phyloP scores from a whole-genome alignment of 257 asterid genomes.

The Solanum rostratum region DNA sequence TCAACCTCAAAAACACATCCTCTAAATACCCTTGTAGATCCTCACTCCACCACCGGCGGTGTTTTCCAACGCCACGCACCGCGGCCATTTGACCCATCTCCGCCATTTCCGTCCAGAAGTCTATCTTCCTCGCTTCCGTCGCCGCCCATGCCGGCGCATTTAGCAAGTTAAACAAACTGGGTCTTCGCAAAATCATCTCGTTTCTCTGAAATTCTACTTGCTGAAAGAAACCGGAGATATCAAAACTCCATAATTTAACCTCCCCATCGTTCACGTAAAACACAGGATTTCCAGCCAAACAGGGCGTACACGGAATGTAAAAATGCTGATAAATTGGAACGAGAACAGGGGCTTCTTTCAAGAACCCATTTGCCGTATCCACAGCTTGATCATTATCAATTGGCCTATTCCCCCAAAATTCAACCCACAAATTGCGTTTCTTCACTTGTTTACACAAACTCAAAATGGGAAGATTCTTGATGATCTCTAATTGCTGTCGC shows the following conservation, averaged over 20 bases:
- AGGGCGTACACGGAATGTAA: conserved; percentile 57
- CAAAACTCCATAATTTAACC: conserved; percentile 58
- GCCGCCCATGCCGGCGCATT: conserved; percentile 95
- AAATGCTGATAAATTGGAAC: conserved; percentile 60
- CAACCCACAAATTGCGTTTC: conserved; percentile 39
- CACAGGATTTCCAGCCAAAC: conserved; percentile 75
- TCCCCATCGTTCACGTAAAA: conserved; percentile 59
- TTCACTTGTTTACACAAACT: conserved; percentile 49
- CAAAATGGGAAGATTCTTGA: conserved; percentile 29
- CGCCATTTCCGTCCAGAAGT: conserved; percentile 61
- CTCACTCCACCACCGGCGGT: conserved; percentile 55
- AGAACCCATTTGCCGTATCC: conserved; percentile 19
- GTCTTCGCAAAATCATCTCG: conserved; percentile 14
- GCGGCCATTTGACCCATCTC: conserved; percentile 3
- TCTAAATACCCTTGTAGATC: conserved; percentile 52
- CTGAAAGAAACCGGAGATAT: conserved; percentile 61
- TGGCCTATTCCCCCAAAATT: conserved; percentile 64
- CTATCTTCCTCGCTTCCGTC: conserved; percentile 54
- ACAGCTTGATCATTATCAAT: conserved; percentile 32
- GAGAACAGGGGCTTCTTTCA: conserved; percentile 39
- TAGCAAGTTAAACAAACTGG: conserved; percentile 7
- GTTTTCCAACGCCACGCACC: not conserved
- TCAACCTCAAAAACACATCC: conserved; percentile 42
- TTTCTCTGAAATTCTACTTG: conserved; percentile 26
- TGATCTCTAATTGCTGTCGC: conserved; percentile 44